Evolutionary conservation across 164 flowering plant genomes (phyloP).

Genomic region (Vitis cinerea): DNA sequence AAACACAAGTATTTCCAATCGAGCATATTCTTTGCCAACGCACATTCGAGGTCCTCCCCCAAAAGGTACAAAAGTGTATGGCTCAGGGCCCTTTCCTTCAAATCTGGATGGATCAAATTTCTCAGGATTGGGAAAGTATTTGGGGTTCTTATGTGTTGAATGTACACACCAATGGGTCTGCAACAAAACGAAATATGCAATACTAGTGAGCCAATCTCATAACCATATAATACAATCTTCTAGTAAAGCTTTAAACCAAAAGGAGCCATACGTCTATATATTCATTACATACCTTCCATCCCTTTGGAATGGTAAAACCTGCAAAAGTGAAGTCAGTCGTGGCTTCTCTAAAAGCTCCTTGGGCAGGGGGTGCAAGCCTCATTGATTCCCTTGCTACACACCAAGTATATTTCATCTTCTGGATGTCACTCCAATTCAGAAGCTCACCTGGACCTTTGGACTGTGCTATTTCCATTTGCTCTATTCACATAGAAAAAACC

Average conservation of each 20-base stretch:
- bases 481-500: neutral
- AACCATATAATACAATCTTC: no score
- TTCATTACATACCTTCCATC: conserved; percentile 15
- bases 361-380: conserved; percentile 9
- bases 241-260: no score
- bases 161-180: conserved; percentile 56
- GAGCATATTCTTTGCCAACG: conserved; percentile 51
- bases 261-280: no score
- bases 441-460: conserved; percentile 4
- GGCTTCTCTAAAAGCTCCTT: conserved; percentile 10
- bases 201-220: no score
- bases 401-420: conserved; percentile 14
- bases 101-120: conserved; percentile 51
- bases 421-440: conserved; percentile 10
- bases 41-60: conserved; percentile 36
- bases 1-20: conserved; percentile 47
- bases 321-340: conserved; percentile 4
- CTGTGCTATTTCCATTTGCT: conserved; percentile 10
- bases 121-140: conserved; percentile 40
- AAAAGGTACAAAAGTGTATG: conserved; percentile 20
- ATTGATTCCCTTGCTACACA: conserved; percentile 4
- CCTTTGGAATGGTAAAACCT: conserved; percentile 15
- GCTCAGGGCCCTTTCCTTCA: conserved; percentile 48
- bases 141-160: conserved; percentile 39
- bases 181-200: neutral